Base-by-base conservation (phyloP, 768 basidiomycete species). In the Phaeolepiota aurea region DNA sequence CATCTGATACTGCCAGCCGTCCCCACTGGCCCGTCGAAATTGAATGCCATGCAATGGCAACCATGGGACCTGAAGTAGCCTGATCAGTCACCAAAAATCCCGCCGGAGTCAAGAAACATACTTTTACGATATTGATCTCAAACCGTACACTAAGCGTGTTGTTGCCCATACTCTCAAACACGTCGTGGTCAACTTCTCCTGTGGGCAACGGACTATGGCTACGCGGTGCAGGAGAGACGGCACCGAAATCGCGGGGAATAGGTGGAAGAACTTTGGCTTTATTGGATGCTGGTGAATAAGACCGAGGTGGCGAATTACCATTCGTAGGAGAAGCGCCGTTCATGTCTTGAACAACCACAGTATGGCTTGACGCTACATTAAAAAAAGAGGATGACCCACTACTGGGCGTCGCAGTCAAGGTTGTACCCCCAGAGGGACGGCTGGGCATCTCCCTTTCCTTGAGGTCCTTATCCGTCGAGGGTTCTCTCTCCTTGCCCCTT, bases 1-100 rank as follows among this genome's bases (percentile, higher is more conserved):
- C 87, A 91, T 91, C 57, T 93, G 90, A 61, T 98, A 97, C 61
- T 96, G 91, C 92, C 92, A 97, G 0, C 85, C 87, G 49, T 94
- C 88, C 1, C 93, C 93, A 19, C 86, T 77, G 1, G 82, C 76
- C 45, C 94, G 73, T 36, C 94, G 79, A 66, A 97, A 98, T 55
- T 98, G 94, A 33, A 98, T 85, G 2, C 94, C 93, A 59, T 97
- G 87, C 14, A 98, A 63, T 2, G 91, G 90, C 37, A 97, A 65
- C 81, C 82, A 89, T 33, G 91, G 91, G 2, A 96, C 88, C 92
- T 93, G n/a, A n/a, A n/a, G n/a, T n/a, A n/a, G n/a, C 52, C 14
- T 13, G 32, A 41, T 25, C 25, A 28, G 25, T 28, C n/a, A 28
- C 7, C 25, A 7, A 28, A 20, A 32, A 33, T 14, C 28, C 47